Base-by-base conservation (phyloP, 257 asterid genomes). In the Penstemon barbatus region DNA sequence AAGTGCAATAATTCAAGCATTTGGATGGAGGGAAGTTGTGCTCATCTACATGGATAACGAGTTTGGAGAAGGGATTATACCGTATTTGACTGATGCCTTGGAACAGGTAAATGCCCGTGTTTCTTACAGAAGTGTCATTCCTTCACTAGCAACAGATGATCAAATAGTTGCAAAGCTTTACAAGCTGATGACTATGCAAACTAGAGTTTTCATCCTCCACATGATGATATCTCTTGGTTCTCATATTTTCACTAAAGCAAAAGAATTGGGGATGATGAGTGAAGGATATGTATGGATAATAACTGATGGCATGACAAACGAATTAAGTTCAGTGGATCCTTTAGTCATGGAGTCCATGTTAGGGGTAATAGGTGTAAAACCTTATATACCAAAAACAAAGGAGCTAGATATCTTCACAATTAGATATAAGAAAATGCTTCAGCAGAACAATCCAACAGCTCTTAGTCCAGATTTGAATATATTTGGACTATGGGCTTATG, bases 351-450 rank as follows among this genome's bases (percentile, higher is more conserved):
- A 74, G 48, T 68, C 89, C 1, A 85, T 87, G 91, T 69, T 68
- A 51, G 91, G 91, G 42, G 87, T 87, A 5, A 65, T 85, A 6
- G 91, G 95, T 1, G 77, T 87, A 37, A 75, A 48, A 49, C 81
- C 92, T 43, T 41, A 75, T 65, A 58, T 68, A 41, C 83, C 78
- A 4, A 70, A 53, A 49, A 67, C 83, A 0, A 6, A 51, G 40
- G 74, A 73, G 72, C 78, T 78, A 0, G 66, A 73, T 1, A 44
- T 38, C 42, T 87, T 87, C 18, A 71, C 42, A 6, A 36, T 7
- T 0, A 65, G 80, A 51, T 83, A 88, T 83, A 78, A 57, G 63
- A 40, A 39, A 55, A 78, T 38, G 64, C 25, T 77, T 40, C 70
- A 33, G 10, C 25, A 45, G 45, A 67, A 62, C 57, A 58, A 71